Conservation (phyloP, 1,284 basidiomycete species). For the Cutaneotrichosporon curvatum region DNA sequence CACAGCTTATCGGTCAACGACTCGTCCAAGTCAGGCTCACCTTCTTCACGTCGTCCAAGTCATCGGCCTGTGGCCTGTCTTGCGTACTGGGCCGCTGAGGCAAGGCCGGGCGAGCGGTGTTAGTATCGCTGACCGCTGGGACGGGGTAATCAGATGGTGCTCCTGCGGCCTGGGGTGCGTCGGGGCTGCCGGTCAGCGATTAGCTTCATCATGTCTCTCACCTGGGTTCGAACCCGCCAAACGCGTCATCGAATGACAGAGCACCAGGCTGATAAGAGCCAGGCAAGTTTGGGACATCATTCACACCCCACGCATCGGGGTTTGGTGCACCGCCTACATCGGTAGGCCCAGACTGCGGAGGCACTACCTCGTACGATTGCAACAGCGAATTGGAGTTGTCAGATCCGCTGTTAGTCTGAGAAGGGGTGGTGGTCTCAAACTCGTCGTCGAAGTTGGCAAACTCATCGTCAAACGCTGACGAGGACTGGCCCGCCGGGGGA, state of each 20-base stretch:
- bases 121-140: too few species aligned
- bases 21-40: conserved; percentile 11
- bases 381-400: conserved; percentile 19
- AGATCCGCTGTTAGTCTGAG: conserved; percentile 17
- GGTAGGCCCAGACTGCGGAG: conserved; percentile 4
- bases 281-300: background rate
- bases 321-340: background rate
- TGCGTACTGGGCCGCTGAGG: conserved; percentile 6
- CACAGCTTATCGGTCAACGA: conserved; percentile 34
- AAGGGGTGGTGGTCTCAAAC: conserved; percentile 28
- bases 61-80: conserved; percentile 37
- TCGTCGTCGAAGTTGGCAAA: conserved; percentile 50
- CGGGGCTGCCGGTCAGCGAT: too few species aligned
- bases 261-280: conserved; percentile 1
- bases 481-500: background rate
- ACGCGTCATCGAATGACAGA: conserved; percentile 54
- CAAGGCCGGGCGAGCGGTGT: background rate
- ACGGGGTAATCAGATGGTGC: too few species aligned
- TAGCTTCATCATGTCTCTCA: too few species aligned
- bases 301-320: conserved; percentile 26
- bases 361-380: conserved; percentile 40
- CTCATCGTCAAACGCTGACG: conserved; percentile 40
- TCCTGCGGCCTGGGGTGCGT: too few species aligned
- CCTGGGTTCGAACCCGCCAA: conserved; percentile 34
- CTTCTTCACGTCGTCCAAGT: conserved; percentile 47